Evolutionary conservation across 169 alveolate genomes (phyloP).

Genomic region (Neospora caninum): DNA sequence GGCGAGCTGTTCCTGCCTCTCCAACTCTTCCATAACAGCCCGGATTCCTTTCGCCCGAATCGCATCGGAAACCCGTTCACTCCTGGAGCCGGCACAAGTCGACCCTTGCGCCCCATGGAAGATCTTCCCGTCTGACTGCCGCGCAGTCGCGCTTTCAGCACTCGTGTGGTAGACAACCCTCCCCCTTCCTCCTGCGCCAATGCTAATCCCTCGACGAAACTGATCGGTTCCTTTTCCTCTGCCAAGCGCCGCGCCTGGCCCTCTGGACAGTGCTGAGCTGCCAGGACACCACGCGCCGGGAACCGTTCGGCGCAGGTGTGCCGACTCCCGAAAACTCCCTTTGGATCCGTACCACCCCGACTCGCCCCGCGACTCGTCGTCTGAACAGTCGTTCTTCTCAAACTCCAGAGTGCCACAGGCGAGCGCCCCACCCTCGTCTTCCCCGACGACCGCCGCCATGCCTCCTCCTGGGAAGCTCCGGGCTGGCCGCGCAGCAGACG

Average conservation of each 20-base stretch:
- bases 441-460: neutral
- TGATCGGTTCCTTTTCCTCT: too few relatives aligned
- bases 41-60: constrained; percentile 28
- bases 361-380: neutral
- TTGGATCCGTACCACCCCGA: too few relatives aligned
- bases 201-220: too few relatives aligned
- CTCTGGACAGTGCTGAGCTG: neutral
- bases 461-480: neutral
- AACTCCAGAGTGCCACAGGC: neutral
- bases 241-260: too few relatives aligned
- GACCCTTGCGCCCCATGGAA: neutral
- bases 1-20: constrained; percentile 31
- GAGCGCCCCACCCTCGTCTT: neutral
- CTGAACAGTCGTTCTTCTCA: neutral
- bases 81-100: constrained; percentile 17
- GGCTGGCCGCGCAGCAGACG: neutral
- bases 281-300: neutral
- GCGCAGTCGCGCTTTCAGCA: neutral
- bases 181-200: neutral
- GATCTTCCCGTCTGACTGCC: neutral
- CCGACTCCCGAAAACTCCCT: too few relatives aligned
- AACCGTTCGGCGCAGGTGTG: neutral
- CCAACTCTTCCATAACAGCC: constrained; percentile 48
- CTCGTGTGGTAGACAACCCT: neutral
- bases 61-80: constrained; percentile 6